A percentile compares a stretch with the other conserved stretches of the same genome.
phyloP scores from a whole-genome alignment of 163 green algal species.

The Chlamydomonas reinhardtii region DNA sequence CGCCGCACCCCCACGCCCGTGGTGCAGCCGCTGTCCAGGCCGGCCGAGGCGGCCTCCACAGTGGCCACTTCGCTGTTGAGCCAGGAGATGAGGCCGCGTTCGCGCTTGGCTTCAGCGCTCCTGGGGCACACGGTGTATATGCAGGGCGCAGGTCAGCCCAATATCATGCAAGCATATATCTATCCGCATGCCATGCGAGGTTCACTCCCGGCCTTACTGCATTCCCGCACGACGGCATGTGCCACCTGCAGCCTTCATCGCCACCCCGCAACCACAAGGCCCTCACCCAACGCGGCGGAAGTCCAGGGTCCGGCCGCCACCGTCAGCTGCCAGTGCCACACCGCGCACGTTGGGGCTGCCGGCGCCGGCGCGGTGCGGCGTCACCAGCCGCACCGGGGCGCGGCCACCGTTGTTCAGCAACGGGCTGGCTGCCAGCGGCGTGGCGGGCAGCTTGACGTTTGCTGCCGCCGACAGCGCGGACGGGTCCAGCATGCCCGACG shows the following conservation, averaged over 20 bases:
- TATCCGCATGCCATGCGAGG: too few relatives aligned
- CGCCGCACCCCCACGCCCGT: conserved; percentile 13
- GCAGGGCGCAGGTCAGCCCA: too few relatives aligned
- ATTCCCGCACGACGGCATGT: not conserved
- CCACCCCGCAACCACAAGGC: not conserved
- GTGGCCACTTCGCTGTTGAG: conserved; percentile 42
- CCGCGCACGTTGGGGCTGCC: too few relatives aligned
- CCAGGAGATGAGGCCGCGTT: conserved; percentile 27
- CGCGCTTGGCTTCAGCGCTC: conserved; percentile 26
- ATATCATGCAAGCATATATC: too few relatives aligned
- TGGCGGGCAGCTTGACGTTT: not conserved
- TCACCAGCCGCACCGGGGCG: not conserved
- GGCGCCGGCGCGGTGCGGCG: too few relatives aligned
- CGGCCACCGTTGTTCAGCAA: too few relatives aligned
- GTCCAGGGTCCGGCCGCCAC: not conserved
- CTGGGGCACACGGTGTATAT: not conserved
- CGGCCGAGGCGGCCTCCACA: not conserved
- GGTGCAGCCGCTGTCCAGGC: not conserved
- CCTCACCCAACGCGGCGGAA: conserved; percentile 41
- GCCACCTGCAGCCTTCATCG: too few relatives aligned
- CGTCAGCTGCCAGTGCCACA: not conserved
- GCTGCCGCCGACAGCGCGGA: not conserved
- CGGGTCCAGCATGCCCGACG: not conserved
- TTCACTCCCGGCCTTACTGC: too few relatives aligned
- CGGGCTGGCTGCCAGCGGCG: not conserved